These are phyloP conservation scores for Alternaria rosae DNA, from an alignment of 2,329 filamentous ascomycete species.

Conservation along the genomic window DNA sequence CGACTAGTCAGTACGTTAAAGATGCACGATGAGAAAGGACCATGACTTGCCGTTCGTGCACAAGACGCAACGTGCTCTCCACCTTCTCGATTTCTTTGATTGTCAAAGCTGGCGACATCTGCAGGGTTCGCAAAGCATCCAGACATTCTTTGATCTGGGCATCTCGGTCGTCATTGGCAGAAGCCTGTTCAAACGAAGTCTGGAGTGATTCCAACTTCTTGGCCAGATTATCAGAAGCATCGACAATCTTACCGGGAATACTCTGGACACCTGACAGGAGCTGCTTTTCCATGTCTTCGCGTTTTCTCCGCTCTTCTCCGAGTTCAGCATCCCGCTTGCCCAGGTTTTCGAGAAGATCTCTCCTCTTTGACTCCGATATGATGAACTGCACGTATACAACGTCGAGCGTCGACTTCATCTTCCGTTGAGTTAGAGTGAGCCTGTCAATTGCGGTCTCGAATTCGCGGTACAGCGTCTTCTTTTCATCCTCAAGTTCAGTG, in stretches of 20 bases:
- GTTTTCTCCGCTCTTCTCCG: slow-evolving; percentile 30
- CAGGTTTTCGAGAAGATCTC: slow-evolving; percentile 19
- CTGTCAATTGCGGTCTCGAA: slow-evolving; percentile 17
- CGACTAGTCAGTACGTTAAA: slow-evolving; percentile 6
- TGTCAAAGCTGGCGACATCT: slow-evolving; percentile 25
- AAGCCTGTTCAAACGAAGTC: slow-evolving; percentile 11
- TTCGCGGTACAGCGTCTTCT: slow-evolving; percentile 18
- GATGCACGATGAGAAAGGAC: background rate
- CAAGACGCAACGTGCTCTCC: slow-evolving; percentile 31
- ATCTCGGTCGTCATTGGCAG: slow-evolving; percentile 1
- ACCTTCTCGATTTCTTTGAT: slow-evolving; percentile 29
- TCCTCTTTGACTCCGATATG: slow-evolving; percentile 21
- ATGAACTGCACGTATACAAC: slow-evolving; percentile 23
- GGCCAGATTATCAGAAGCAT: slow-evolving; percentile 14
- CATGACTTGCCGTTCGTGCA: slow-evolving; percentile 31
- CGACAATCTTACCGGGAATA: slow-evolving; percentile 23
- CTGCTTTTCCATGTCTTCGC: slow-evolving; percentile 31
- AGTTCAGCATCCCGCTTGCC: slow-evolving; percentile 15
- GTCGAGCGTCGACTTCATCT: slow-evolving; percentile 22
- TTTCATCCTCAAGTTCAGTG: slow-evolving; percentile 32
- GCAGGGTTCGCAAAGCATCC: slow-evolving; percentile 23
- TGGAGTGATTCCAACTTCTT: slow-evolving; percentile 25
- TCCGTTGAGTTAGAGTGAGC: slow-evolving; percentile 18
- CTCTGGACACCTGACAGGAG: slow-evolving; percentile 23
- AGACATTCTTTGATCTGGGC: slow-evolving; percentile 27